phyloP scores from a whole-genome alignment of 257 asterid species.

The Fraxinus cuspidata region DNA sequence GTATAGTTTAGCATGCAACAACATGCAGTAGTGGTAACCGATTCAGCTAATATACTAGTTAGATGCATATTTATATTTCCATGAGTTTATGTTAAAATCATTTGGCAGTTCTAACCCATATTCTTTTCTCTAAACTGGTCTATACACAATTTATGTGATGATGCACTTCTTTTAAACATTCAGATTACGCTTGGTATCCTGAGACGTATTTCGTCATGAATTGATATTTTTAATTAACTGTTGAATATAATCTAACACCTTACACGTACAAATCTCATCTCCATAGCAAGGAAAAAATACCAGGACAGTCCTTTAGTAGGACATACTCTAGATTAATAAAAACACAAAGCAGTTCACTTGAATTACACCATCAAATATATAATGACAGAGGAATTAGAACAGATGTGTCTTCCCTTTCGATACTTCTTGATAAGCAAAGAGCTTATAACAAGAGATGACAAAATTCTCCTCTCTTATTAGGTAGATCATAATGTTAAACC shows the following conservation, averaged over 20 bases:
- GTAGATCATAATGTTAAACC: neutral
- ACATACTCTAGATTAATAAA: constrained; percentile 10
- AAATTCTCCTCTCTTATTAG: constrained; percentile 8
- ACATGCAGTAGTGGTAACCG: neutral
- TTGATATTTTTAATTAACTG: neutral
- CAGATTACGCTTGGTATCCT: neutral
- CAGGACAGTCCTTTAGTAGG: constrained; percentile 3
- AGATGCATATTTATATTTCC: constrained; percentile 4
- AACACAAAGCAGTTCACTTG: neutral
- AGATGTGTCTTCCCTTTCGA: neutral
- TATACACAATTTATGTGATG: neutral
- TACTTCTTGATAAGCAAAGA: constrained; percentile 13
- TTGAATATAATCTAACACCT: neutral
- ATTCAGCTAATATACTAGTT: constrained; percentile 11
- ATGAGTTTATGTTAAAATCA: neutral
- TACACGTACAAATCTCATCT: neutral
- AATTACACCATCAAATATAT: neutral
- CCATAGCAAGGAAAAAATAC: neutral
- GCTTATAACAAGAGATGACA: constrained; percentile 4
- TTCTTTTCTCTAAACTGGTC: neutral
- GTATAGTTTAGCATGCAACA: constrained; percentile 8
- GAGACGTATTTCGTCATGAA: neutral
- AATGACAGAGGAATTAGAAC: neutral
- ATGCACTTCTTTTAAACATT: neutral
- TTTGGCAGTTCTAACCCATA: neutral